phyloP scores from a whole-genome alignment of 768 basidiomycete species.

The Lanmaoa pseudosensibilis region DNA sequence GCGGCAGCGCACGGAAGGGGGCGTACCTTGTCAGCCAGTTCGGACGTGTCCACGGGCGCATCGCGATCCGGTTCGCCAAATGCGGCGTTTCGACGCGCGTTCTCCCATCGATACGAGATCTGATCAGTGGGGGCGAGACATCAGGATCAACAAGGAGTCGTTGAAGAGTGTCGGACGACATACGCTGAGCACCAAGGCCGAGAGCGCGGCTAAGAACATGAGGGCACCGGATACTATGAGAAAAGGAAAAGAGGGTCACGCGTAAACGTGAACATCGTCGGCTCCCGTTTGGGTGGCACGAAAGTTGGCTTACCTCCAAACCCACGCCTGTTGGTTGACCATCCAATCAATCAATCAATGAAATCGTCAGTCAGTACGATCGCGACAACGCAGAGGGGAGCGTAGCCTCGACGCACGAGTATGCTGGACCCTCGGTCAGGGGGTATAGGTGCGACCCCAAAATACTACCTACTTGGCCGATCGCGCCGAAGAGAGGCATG shows the following conservation, averaged over 20 bases:
- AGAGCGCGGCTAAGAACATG: conserved; percentile 25
- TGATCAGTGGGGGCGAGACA: conserved; percentile 18
- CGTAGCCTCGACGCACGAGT: conserved; percentile 31
- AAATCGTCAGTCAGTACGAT: not conserved
- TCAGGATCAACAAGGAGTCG: not conserved
- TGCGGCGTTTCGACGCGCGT: conserved; percentile 49
- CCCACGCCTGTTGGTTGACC: conserved; percentile 11
- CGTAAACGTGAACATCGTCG: not conserved
- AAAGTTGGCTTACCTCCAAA: conserved; percentile 14
- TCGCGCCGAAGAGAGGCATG: conserved; percentile 41
- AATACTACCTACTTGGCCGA: conserved; percentile 44
- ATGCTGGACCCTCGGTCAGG: conserved; percentile 39
- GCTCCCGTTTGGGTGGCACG: not conserved
- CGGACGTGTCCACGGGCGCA: conserved; percentile 57
- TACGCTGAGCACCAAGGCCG: conserved; percentile 23
- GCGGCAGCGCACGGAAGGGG: not conserved
- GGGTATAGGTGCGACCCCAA: conserved; percentile 45
- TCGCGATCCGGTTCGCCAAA: conserved; percentile 52
- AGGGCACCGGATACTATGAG: conserved; percentile 10
- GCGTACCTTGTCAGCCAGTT: conserved; percentile 55
- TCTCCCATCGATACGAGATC: conserved; percentile 66
- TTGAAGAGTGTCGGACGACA: not conserved
- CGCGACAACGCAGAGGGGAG: not conserved
- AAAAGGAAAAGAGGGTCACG: not conserved
- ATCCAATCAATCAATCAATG: not conserved